Evolutionary conservation across 768 basidiomycete species (phyloP).

Genomic region (Lactarius evosmus): DNA sequence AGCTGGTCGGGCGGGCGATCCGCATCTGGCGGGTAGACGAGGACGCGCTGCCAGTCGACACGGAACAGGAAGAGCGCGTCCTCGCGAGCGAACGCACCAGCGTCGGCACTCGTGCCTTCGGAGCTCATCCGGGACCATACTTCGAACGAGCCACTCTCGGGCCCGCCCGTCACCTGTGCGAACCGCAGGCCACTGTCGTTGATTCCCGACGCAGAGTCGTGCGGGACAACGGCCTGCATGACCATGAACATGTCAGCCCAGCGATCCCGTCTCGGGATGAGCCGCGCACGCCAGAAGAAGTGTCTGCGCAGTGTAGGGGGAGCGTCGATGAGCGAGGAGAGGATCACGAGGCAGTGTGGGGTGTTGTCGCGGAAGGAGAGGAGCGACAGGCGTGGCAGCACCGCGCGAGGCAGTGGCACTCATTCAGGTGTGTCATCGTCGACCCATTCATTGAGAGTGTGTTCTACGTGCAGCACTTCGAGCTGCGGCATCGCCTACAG

Average conservation of each 20-base stretch:
- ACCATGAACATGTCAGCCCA: neutral
- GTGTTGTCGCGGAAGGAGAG: conserved; percentile 9
- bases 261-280: conserved; percentile 5
- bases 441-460: neutral
- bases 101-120: neutral
- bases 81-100: neutral
- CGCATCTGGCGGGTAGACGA: no score
- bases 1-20: neutral
- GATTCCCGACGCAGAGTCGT: neutral
- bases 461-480: conserved; percentile 4
- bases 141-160: neutral
- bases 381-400: conserved; percentile 5
- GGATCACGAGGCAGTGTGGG: neutral
- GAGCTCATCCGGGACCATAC: conserved; percentile 2
- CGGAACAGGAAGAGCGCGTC: conserved; percentile 12
- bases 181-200: conserved; percentile 8
- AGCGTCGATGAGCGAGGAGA: conserved; percentile 4
- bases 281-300: conserved; percentile 20
- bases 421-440: neutral
- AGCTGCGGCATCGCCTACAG: conserved; percentile 18
- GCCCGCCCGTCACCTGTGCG: conserved; percentile 2
- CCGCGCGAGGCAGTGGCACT: neutral
- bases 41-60: conserved; percentile 3
- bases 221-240: conserved; percentile 9
- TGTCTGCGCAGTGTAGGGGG: conserved; percentile 16